A percentile compares a stretch with the other conserved stretches of the same genome.
phyloP scores from a whole-genome alignment of 1,284 basidiomycete species.

The Trichosporon faecale region DNA sequence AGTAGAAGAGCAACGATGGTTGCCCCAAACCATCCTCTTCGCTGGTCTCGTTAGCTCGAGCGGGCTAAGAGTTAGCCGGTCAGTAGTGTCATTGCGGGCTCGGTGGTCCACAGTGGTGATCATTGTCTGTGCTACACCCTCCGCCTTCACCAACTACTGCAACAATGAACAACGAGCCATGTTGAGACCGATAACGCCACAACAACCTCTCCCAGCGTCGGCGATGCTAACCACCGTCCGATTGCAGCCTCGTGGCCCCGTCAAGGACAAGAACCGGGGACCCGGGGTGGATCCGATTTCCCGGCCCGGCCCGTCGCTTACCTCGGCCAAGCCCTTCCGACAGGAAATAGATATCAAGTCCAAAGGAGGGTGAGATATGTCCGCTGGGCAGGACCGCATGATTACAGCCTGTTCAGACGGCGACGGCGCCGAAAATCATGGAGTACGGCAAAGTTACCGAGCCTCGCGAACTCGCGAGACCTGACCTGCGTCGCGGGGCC shows the following conservation, averaged over 20 bases:
- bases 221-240: not conserved
- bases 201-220: not conserved
- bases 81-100: not conserved
- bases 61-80: not conserved
- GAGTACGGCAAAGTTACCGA: not conserved
- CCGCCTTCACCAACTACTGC: not conserved
- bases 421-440: not conserved
- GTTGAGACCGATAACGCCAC: no score
- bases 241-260: not conserved
- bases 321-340: not conserved
- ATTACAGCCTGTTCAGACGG: not conserved
- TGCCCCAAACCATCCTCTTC: not conserved
- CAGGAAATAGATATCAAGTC: not conserved
- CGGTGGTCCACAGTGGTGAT: no score
- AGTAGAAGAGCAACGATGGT: not conserved
- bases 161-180: no score
- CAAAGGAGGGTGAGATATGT: not conserved
- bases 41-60: not conserved
- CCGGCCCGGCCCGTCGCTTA: not conserved
- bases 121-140: not conserved
- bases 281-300: not conserved
- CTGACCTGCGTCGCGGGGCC: not conserved
- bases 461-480: not conserved
- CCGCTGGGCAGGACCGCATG: not conserved
- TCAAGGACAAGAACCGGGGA: not conserved